Base-by-base conservation (phyloP, 495 filamentous ascomycete genomes). In the Rusavskia elegans region DNA sequence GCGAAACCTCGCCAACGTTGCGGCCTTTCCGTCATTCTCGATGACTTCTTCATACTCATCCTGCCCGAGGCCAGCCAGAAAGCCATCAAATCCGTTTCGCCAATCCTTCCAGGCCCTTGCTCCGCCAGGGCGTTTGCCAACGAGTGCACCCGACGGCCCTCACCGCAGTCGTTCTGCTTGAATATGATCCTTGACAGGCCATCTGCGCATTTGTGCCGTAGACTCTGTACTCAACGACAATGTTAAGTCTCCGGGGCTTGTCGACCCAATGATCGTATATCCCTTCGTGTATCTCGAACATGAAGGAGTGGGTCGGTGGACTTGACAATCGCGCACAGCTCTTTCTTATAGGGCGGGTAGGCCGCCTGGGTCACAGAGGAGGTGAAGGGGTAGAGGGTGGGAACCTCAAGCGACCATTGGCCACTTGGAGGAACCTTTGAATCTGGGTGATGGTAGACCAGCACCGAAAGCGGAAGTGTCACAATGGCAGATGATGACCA, bases 271-370 rank as follows among this genome's bases (percentile, higher is more conserved):
- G 16, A 6, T 16, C 21, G 21, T 48, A 48, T 0, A 36, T 42
- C 13, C 17, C 37, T 16, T 38, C n/a, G 29, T 32, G 39, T 38
- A 53, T 21, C 41, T 44, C 27, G 1, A 32, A 48, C 52, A 0
- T 0, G 10, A 56, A 19, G 19, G 53, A 56, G 19, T 56, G 41
- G 9, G 37, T 48, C 36, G 40, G 14, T 0, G 27, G 52, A 56
- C 3, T 14, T 49, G 11, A 56, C 41, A 32, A 56, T 52, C 3
- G 19, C 20, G 5, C 45, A 57, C 0, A 53, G 29, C 1, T 57
- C 27, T 13, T 27, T 16, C 23, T 57, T 57, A 17, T 57, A 57
- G 0, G 23, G 53, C 14, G 35, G 36, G 35, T 57, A 57, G 6
- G 27, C 44, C 1, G 14, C 4, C 0, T 35, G 29, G 23, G 35